Evolutionary conservation across 139 green algal genomes (phyloP).

Genomic region (Microglena sp.): DNA sequence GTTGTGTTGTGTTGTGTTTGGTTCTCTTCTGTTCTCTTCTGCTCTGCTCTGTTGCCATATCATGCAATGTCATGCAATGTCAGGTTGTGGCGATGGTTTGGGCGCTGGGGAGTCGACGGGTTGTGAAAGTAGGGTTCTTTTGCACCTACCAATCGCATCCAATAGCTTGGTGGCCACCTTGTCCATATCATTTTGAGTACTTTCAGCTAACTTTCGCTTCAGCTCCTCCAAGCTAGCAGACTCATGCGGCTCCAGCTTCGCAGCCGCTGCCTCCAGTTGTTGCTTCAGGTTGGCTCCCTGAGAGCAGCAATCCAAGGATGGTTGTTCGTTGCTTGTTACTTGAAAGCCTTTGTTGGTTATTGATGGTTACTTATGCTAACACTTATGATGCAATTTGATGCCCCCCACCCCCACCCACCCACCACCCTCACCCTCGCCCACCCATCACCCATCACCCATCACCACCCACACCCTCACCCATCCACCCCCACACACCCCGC

Average conservation of each 20-base stretch:
- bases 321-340: not conserved
- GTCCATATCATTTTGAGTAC: conserved; percentile 11
- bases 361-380: not conserved
- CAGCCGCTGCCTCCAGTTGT: not conserved
- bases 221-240: not conserved
- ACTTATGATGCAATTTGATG: not conserved
- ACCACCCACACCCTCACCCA: too few species aligned
- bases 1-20: too few species aligned
- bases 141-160: conserved; percentile 10
- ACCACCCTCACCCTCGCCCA: too few species aligned
- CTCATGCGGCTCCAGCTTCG: not conserved
- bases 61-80: too few species aligned
- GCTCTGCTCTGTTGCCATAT: too few species aligned
- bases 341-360: not conserved
- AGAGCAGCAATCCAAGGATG: not conserved
- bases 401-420: not conserved
- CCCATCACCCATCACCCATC: too few species aligned
- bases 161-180: conserved; percentile 17
- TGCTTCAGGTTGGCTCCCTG: not conserved
- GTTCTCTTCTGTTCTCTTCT: too few species aligned
- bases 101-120: too few species aligned
- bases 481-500: too few species aligned
- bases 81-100: too few species aligned
- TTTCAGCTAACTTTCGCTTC: not conserved
- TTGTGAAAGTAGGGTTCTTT: too few species aligned